Base-by-base conservation (phyloP, 1,139 yeast species). In the Komagataea norvegica region DNA sequence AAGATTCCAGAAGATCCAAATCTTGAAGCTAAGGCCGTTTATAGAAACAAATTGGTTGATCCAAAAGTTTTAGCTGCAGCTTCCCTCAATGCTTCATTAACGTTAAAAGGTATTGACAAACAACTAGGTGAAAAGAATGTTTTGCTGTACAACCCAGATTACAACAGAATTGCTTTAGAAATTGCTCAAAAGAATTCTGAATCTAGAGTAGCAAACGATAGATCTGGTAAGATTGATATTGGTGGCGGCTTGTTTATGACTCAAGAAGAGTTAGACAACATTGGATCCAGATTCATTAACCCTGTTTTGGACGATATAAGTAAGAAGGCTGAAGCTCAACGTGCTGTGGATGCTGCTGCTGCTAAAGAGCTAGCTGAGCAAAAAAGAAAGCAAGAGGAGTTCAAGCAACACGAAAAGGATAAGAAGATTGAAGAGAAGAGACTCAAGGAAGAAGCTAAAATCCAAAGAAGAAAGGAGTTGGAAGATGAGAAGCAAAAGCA, bases 241-340 rank as follows among this genome's bases (percentile, higher is more conserved):
- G 98, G 98, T 45, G 96, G 95, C 49, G 97, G 97, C 3, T 70
- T 86, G 49, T 76, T 74, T 54, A 78, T 89, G 72, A 70, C 84
- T 35, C 84, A 74, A 46, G 72, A 70, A 19, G 96, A 89, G 56
- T 76, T 91, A 45, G 83, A 84, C 46, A 74, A 73, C 38, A 77
- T 91, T 68, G 97, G 97, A n/a, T 66, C 79, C 41, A 72, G 79
- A 38, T 71, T 85, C 55, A 95, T 91, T 42, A 71, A 74, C 45
- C 98, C 98, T 9, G 91, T 89, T n/a, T 67, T 91, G 55, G 70
- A 68, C 34, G 93, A 87, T 60, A 79, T 91, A 53, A 68, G 73
- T 51, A 65, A 70, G 37, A 81, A 85, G 59, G 95, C 94, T 14
- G 70, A 66, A 22, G 70, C 74, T 28, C 93, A 86, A 62, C 76